These are phyloP conservation scores for Acacia concinna DNA, from an alignment of 331 rosid genomes.

Conservation along the genomic window DNA sequence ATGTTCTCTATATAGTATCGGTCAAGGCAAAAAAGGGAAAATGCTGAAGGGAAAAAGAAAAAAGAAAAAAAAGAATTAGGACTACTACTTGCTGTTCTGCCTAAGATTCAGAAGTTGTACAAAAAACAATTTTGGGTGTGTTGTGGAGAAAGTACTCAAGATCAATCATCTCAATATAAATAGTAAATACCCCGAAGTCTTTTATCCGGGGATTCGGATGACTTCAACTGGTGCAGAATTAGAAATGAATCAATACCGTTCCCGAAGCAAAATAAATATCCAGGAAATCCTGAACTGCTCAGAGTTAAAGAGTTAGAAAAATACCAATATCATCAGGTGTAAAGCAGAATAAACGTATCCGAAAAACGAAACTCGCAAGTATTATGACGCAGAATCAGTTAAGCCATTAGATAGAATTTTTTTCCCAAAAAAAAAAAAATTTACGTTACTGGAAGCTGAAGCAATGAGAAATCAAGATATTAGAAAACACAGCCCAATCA, in stretches of 20 bases:
- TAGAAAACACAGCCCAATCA: constrained; percentile 13
- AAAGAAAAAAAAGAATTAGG: neutral
- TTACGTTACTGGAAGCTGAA: constrained; percentile 25
- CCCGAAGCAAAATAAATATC: neutral
- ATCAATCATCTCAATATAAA: constrained; percentile 28
- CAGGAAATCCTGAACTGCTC: constrained; percentile 7
- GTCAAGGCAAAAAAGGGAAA: constrained; percentile 27
- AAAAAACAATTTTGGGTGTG: neutral
- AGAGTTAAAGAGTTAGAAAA: neutral
- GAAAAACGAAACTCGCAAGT: neutral
- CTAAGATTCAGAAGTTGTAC: constrained; percentile 24
- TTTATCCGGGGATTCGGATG: neutral
- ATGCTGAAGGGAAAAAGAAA: neutral
- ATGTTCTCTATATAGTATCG: constrained; percentile 33
- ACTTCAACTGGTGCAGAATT: neutral
- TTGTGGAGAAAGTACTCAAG: neutral
- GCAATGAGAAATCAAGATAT: neutral
- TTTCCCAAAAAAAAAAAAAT: neutral
- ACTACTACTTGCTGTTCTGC: constrained; percentile 5
- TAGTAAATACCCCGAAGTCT: neutral
- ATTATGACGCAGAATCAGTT: neutral
- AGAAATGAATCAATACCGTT: constrained; percentile 20
- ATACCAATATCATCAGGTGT: neutral
- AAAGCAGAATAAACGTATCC: constrained; percentile 23
- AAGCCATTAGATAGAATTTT: neutral